Base-by-base conservation (phyloP, 495 filamentous ascomycete genomes). In the Aspergillus baeticus region DNA sequence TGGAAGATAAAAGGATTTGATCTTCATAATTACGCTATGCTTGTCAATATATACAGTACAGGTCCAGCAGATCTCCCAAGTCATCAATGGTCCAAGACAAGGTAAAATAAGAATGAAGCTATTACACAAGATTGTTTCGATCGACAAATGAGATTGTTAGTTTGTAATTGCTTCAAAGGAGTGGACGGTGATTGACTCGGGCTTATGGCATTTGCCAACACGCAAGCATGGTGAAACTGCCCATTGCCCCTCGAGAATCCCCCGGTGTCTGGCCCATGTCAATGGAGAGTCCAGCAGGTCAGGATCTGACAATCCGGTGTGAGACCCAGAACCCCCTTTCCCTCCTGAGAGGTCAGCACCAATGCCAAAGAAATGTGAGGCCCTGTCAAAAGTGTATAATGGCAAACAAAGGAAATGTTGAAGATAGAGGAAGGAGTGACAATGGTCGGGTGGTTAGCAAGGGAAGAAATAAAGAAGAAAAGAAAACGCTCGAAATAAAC, bases 321-420 rank as follows among this genome's bases (percentile, higher is more conserved):
- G 26, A 29, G 26, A 29, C 8, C 26, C 8, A 29, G 26, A 29
- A 3, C 26, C 8, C 26, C 26, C 8, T 8, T 8, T 8, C 26
- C 26, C 8, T 4, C 26, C 26, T 3, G 26, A 29, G 15, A 17
- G 6, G 10, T n/a, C 17, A 43, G 22, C 22, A 7, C 18, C 51
- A 26, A 50, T 18, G 42, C 11, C 2, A 41, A 41, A 18, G 36
- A 38, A 41, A 34, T 39, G 21, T 42, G 23, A 26, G 42, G 22
- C 52, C 42, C 33, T 38, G 39, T 38, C 36, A 3, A 39, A 47
- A 51, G 57, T 57, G 43, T 57, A 57, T 59, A 35, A 38, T 55
- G 57, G 57, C 53, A 57, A 63, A 60, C 57, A 60, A 63, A 60
- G 45, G 56, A 57, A 64, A 54, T 23, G 41, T 55, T 34, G 39